Conservation (phyloP, 2,329 filamentous ascomycete species). For the Simplicillium sp. region DNA sequence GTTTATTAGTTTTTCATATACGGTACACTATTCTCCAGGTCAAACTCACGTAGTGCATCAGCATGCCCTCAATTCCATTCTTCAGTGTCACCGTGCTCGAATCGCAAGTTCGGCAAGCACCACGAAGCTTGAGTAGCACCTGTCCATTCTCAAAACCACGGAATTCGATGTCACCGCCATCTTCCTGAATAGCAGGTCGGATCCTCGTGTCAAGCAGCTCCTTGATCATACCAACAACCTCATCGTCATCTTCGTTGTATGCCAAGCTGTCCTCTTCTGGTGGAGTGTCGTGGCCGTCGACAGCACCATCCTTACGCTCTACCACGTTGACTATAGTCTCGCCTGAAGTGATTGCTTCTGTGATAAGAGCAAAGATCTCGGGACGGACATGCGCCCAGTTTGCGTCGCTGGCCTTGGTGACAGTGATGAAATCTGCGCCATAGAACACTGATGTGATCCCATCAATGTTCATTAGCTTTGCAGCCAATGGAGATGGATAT, state of each 20-base stretch:
- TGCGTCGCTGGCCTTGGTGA: slow-evolving; percentile 79
- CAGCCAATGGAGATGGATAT: slow-evolving; percentile 82
- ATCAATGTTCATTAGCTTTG: slow-evolving; percentile 85
- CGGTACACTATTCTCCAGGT: background rate
- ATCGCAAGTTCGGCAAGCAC: slow-evolving; percentile 92
- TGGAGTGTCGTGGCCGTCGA: slow-evolving; percentile 17
- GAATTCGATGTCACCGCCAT: slow-evolving; percentile 95
- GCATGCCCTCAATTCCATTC: slow-evolving; percentile 96
- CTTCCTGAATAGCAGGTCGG: slow-evolving; percentile 90
- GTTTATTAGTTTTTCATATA: background rate
- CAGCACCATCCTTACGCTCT: slow-evolving; percentile 47
- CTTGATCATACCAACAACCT: slow-evolving; percentile 98
- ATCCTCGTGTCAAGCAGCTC: slow-evolving; percentile 93
- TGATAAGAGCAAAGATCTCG: slow-evolving; percentile 91
- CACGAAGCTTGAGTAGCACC: slow-evolving; percentile 79
- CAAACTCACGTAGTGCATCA: slow-evolving; percentile 81
- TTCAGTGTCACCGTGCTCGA: slow-evolving; percentile 94
- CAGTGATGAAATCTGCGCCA: slow-evolving; percentile 90
- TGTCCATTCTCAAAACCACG: slow-evolving; percentile 75
- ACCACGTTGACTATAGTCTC: slow-evolving; percentile 68
- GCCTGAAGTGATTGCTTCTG: slow-evolving; percentile 78
- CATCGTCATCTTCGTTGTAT: slow-evolving; percentile 84
- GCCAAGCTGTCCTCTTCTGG: slow-evolving; percentile 58
- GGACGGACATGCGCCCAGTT: slow-evolving; percentile 94
- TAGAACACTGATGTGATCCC: slow-evolving; percentile 95